Evolutionary conservation across 495 filamentous ascomycete species (phyloP).

Genomic region (Penicillium alfredii): DNA sequence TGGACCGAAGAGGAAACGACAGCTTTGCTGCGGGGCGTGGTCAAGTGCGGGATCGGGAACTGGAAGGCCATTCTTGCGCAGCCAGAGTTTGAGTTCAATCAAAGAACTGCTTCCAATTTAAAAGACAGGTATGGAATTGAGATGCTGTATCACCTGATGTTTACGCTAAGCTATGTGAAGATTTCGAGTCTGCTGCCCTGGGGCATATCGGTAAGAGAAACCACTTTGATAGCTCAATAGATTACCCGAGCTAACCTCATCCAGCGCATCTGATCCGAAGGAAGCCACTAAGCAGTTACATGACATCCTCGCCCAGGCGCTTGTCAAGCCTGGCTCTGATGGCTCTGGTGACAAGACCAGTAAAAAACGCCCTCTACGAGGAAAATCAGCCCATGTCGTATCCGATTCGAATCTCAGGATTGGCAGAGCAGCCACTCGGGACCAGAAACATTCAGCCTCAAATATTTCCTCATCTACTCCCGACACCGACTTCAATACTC

Average conservation of each 20-base stretch:
- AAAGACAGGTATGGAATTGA: conserved; percentile 60
- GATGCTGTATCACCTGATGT: neutral
- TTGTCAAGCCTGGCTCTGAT: conserved; percentile 30
- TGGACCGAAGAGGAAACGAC: conserved; percentile 86
- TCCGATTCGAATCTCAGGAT: conserved; percentile 10
- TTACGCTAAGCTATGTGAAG: conserved; percentile 21
- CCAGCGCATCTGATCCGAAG: conserved; percentile 37
- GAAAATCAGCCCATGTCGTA: too few species aligned
- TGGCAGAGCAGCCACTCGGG: conserved; percentile 11
- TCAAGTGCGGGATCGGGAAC: conserved; percentile 75
- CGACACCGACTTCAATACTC: conserved; percentile 11
- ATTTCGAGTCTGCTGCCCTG: conserved; percentile 72
- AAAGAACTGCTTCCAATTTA: conserved; percentile 69
- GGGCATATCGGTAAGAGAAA: conserved; percentile 38
- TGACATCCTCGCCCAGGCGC: conserved; percentile 34
- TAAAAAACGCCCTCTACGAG: conserved; percentile 24
- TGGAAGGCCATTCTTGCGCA: conserved; percentile 84
- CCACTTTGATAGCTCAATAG: too few species aligned
- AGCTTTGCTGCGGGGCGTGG: conserved; percentile 67
- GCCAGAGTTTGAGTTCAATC: conserved; percentile 66
- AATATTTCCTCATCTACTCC: conserved; percentile 18
- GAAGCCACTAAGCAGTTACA: conserved; percentile 42
- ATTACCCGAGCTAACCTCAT: conserved; percentile 7
- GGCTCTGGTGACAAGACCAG: conserved; percentile 17
- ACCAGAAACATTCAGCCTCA: conserved; percentile 15